A percentile compares a stretch with the other conserved stretches of the same genome.
Evolutionary conservation across 2,329 filamentous ascomycete species (phyloP).

Genomic region (Fusarium sp.): DNA sequence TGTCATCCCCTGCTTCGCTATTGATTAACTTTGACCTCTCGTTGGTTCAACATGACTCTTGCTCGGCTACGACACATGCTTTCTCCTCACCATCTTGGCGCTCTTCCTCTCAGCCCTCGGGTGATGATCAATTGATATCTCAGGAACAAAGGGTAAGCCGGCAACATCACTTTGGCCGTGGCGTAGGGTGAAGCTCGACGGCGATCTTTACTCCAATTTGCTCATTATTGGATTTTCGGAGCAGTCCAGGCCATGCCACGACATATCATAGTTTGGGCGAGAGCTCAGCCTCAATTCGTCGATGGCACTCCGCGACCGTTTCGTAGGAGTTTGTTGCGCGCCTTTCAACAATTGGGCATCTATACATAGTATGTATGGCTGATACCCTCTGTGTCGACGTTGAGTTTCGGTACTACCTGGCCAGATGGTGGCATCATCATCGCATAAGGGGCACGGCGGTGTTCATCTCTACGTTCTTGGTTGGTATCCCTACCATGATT

Average conservation of each 20-base stretch:
- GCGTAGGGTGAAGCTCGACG: neutral
- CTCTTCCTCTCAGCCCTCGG: neutral
- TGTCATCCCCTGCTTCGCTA: constrained; percentile 5
- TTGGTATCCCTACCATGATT: neutral
- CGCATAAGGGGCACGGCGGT: neutral
- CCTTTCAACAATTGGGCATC: neutral
- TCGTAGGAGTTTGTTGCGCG: neutral
- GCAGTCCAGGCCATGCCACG: constrained; percentile 21
- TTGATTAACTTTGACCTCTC: constrained; percentile 19
- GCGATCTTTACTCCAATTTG: constrained; percentile 13
- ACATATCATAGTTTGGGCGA: constrained; percentile 1
- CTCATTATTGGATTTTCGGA: neutral
- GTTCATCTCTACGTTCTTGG: neutral
- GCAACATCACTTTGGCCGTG: neutral
- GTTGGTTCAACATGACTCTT: neutral
- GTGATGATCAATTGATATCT: neutral
- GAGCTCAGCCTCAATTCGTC: constrained; percentile 5
- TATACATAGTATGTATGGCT: neutral
- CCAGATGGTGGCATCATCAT: neutral
- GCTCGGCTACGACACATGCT: neutral
- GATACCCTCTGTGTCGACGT: neutral
- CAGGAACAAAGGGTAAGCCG: neutral
- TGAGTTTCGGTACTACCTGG: neutral
- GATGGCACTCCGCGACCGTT: neutral
- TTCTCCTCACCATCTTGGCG: constrained; percentile 3